Base-by-base conservation (phyloP, 2,329 filamentous ascomycete genomes). In the Trichoderma koningii region DNA sequence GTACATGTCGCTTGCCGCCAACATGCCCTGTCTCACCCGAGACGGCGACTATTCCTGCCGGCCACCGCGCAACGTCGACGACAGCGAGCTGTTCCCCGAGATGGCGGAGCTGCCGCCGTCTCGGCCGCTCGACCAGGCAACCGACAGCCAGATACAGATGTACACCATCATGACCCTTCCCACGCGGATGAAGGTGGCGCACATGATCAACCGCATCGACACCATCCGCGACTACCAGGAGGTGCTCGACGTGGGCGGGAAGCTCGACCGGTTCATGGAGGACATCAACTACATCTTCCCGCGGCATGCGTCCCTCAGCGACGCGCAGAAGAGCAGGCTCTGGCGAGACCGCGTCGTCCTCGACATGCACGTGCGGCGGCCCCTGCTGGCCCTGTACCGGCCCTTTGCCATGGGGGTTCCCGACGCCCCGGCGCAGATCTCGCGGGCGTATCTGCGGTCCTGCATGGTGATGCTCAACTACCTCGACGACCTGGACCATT, bases 381-480 rank as follows among this genome's bases (percentile, higher is more conserved):
- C 83, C 1, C 71, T 86, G 51, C 70, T 86, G 19, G 80, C 81
- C 1, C 74, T 86, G 5, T 86, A 86, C 71, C 78, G 83, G 1
- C 83, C 83, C 2, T 82, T 85, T 69, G 83, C 82, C 5, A 75
- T 86, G 67, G 81, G 82, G n/a, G 77, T 80, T 3, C 72, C 77
- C 6, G 81, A 83, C 61, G 80, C 79, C 2, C 83, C 83, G 12
- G 75, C 77, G 6, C 82, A 84, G 65, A 84, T 86, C 41, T 78
- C 81, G 55, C 79, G 81, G 28, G 77, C 80, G 5, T 86, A 85
- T 66, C 72, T 86, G 42, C 78, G 81, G 56, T 85, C 83, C 0
- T 85, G 81, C 3, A 84, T 85, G 78, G 78, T 82, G 17, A 79
- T 86, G n/a, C 74, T 85, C 55, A 82, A 80, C 15, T 85, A 84